A percentile compares a stretch with the other conserved stretches of the same genome.
phyloP scores from a whole-genome alignment of 2,329 filamentous ascomycete species.

The Cordyceps tenuipes region DNA sequence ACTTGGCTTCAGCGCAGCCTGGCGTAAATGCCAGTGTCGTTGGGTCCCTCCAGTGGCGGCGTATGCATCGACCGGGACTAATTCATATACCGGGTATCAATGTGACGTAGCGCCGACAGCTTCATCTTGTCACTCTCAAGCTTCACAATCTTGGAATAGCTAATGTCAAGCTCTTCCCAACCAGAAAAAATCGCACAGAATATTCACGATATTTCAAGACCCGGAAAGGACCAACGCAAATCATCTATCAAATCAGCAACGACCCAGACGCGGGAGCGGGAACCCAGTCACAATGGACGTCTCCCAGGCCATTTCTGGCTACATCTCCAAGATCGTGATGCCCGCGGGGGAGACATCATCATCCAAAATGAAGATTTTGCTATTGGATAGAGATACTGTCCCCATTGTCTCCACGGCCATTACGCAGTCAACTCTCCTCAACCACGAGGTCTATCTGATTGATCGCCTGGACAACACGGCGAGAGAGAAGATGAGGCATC shows the following conservation, averaged over 20 bases:
- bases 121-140: not conserved
- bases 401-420: slow-evolving; percentile 90
- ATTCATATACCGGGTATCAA: slow-evolving; percentile 11
- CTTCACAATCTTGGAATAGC: not conserved
- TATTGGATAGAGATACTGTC: slow-evolving; percentile 90
- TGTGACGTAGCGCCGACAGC: slow-evolving; percentile 8
- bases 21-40: not conserved
- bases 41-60: not conserved
- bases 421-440: slow-evolving; percentile 88
- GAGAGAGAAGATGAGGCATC: slow-evolving; percentile 95
- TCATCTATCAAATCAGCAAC: not conserved
- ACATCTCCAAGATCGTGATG: slow-evolving; percentile 93
- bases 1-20: not conserved
- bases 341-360: slow-evolving; percentile 59
- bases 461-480: slow-evolving; percentile 86
- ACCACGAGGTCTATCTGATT: slow-evolving; percentile 95
- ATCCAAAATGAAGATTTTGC: slow-evolving; percentile 95
- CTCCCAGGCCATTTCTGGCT: slow-evolving; percentile 84
- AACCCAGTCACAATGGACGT: slow-evolving; percentile 63
- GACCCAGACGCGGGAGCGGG: not conserved
- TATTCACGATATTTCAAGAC: not conserved
- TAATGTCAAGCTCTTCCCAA: not conserved
- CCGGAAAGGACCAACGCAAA: not conserved
- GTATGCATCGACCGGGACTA: slow-evolving; percentile 11
- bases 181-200: not conserved